Base-by-base conservation (phyloP, 441 rosid species). In the Erysimum cheiri region DNA sequence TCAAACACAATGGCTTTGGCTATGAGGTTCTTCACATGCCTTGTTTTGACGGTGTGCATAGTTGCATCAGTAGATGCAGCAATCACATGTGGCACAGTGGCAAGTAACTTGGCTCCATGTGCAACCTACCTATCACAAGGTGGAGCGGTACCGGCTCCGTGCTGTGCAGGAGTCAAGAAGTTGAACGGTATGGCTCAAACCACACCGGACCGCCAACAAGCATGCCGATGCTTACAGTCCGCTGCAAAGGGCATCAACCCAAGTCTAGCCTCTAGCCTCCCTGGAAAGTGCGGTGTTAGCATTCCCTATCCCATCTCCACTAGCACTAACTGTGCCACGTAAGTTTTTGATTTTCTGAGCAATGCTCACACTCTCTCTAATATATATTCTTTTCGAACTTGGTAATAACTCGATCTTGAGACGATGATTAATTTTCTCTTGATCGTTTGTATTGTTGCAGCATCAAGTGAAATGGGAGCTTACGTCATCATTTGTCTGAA, bases 301-400 rank as follows among this genome's bases (percentile, higher is more conserved):
- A 69, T 85, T 69, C 87, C 84, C 5, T 84, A 81, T 67, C 71
- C 66, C 48, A 83, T 85, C 76, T 75, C 80, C 80, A 50, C 68
- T 13, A 53, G 57, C 78, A 80, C 83, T 22, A 50, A 87, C 78
- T 81, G 85, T 82, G 11, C 40, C 1, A 77, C 15, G 88, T 86
- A 54, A 49, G 62, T 11, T 44, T 50, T 29, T 60, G 8, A 12
- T 49, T 11, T 1, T 26, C 29, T 49, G 11, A 32, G 13, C 40
- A 19, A 4, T n/a, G 19, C 31, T 47, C 12, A 13, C 10, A 35
- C 33, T 49, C 35, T 19, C 6, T 49, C 24, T 22, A 22, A 0
- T 31, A 31, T 22, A 1, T 48, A 4, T 35, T n/a, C 2, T 47
- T 14, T 36, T 49, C 13, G 0, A 14, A 24, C 13, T 54, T 52